Conservation (phyloP, 78 protist genomes). For the Polysphondylium violaceum region DNA sequence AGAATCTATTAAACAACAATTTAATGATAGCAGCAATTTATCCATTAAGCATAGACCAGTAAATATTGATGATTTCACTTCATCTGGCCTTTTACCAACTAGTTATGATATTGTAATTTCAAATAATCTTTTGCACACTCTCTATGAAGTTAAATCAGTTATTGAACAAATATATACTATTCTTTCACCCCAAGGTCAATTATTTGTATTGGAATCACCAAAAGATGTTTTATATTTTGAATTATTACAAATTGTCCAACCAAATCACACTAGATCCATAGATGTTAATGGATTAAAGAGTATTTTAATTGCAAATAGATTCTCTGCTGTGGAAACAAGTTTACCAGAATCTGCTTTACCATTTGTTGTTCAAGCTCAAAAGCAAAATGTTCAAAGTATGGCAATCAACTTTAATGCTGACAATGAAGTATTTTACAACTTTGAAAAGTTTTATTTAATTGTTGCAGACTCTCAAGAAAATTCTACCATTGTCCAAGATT, state of each 20-base stretch:
- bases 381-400: neutral
- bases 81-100: neutral
- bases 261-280: no score
- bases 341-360: no score
- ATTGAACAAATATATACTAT: neutral
- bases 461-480: no score
- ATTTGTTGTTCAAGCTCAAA: neutral
- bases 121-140: neutral
- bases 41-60: constrained; percentile 14
- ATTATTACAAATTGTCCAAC: no score
- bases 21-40: neutral
- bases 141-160: neutral
- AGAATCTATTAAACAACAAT: neutral
- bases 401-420: neutral
- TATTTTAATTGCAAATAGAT: no score
- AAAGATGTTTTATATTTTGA: neutral
- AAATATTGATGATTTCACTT: constrained; percentile 6
- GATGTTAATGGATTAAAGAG: no score
- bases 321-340: no score
- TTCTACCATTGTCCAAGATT: no score
- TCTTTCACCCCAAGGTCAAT: constrained; percentile 33
- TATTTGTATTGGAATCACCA: constrained; percentile 30
- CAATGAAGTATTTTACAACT: neutral
- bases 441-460: neutral
- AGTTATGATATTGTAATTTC: constrained; percentile 28